Evolutionary conservation across 2,329 filamentous ascomycete species (phyloP).

Genomic region (Esteya vermicola): DNA sequence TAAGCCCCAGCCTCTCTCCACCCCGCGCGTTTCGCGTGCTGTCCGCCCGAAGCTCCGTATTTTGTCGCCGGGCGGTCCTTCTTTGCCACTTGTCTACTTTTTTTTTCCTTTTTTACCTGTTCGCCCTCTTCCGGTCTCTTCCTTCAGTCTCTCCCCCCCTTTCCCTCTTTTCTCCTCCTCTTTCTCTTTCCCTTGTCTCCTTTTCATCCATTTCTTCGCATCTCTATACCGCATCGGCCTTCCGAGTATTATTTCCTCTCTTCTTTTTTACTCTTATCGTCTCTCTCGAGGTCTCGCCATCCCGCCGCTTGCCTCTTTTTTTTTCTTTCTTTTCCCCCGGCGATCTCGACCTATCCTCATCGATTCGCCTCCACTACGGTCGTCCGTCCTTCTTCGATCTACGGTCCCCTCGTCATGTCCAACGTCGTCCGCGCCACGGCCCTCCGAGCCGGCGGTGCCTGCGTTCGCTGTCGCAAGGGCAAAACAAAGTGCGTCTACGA

Average conservation of each 20-base stretch:
- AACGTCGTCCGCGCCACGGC: slow-evolving; percentile 41
- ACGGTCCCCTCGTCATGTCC: slow-evolving; percentile 21
- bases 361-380: no score
- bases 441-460: slow-evolving; percentile 45
- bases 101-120: neutral
- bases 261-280: neutral
- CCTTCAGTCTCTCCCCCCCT: neutral
- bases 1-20: slow-evolving; percentile 1
- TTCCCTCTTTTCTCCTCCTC: no score
- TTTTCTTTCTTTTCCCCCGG: neutral
- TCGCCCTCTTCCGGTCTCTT: neutral
- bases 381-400: neutral
- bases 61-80: slow-evolving; percentile 1
- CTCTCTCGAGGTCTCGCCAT: no score
- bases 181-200: neutral
- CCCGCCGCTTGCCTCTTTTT: neutral
- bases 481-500: slow-evolving; percentile 52
- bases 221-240: neutral
- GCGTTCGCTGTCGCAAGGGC: slow-evolving; percentile 48
- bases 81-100: slow-evolving; percentile 3
- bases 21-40: slow-evolving; percentile 5
- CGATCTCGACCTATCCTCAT: no score
- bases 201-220: neutral
- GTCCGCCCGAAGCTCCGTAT: slow-evolving; percentile 5
- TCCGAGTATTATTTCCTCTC: neutral